phyloP scores from a whole-genome alignment of 1,139 yeast genomes.

The Torulaspora pretoriensis region DNA sequence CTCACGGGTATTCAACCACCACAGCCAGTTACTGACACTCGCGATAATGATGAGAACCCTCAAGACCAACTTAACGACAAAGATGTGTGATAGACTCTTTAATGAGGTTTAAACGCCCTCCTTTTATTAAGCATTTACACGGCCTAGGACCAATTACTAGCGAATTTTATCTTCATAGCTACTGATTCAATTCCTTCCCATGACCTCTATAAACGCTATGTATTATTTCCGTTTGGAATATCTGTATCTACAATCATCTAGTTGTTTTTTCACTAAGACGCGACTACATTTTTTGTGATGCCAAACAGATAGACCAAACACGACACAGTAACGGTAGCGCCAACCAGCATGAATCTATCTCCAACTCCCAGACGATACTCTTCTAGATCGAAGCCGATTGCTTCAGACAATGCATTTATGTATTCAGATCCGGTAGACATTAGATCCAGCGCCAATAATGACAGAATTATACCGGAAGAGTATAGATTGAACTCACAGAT shows the following conservation, averaged over 20 bases:
- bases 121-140: slow-evolving; percentile 2
- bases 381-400: slow-evolving; percentile 12
- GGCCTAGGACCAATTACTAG: slow-evolving; percentile 1
- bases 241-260: slow-evolving; percentile 4
- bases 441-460: slow-evolving; percentile 12
- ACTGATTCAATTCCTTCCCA: neutral
- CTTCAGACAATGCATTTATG: slow-evolving; percentile 8
- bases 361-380: slow-evolving; percentile 26
- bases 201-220: slow-evolving; percentile 3
- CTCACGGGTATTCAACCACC: slow-evolving; percentile 13
- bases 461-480: slow-evolving; percentile 28
- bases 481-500: slow-evolving; percentile 27
- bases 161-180: slow-evolving; percentile 1
- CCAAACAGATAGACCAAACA: slow-evolving; percentile 1
- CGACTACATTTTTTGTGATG: slow-evolving; percentile 10
- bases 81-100: slow-evolving; percentile 6
- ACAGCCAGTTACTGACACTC: slow-evolving; percentile 3
- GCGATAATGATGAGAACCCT: slow-evolving; percentile 2
- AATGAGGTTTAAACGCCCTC: neutral
- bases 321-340: neutral
- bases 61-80: slow-evolving; percentile 2
- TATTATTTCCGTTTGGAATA: slow-evolving; percentile 1
- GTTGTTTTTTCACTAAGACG: neutral
- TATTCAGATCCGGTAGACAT: slow-evolving; percentile 12
- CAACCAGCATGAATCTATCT: slow-evolving; percentile 20